Evolutionary conservation across 1,284 basidiomycete species (phyloP), one percentile per base, ranked within the genome.

Genomic region (Ganoderma lucidum): DNA sequence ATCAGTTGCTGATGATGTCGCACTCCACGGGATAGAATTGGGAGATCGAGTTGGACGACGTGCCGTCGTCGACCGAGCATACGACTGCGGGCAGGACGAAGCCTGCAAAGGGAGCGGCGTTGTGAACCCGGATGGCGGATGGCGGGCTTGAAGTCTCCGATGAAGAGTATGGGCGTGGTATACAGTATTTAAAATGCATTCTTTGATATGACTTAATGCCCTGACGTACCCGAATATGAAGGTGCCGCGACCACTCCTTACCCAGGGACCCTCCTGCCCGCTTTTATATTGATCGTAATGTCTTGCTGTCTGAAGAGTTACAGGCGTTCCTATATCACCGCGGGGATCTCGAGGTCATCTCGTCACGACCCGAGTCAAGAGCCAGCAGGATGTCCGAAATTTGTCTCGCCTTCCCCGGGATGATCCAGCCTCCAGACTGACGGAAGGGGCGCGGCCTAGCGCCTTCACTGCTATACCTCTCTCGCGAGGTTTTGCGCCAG

Each of bases 21-120:
- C 55, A n/a, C 30, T 32, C 8, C 8, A 8, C 5, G 6, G 35
- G 15, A 39, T 58, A 58, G 56, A 37, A 58, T n/a, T 58, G 56
- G 56, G 56, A 58, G 32, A 58, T 58, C 8, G 56, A 58, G 56
- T n/a, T 58, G 56, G 56, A 58, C 30, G 56, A 58, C 35, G 35
- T 58, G 10, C 5, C 30, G 8, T 58, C 56, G 30, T 37, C 56
- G 5, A n/a, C 19, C 1, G 45, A 23, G n/a, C 45, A 48, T 3
- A 45, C 44, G 44, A 48, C 45, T 15, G 17, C 17, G 23, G 45
- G 6, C 19, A 48, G 9, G 45, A 48, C n/a, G 1, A 19, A 48
- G 6, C 17, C 5, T 9, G 19, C 45, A 8, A 48, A 48, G 45
- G 19, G 19, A n/a, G 2, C 45, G 45, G 45, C 19, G 2, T 48